Evolutionary conservation across 1,284 basidiomycete species (phyloP).

Genomic region (Polyporus tsugae): DNA sequence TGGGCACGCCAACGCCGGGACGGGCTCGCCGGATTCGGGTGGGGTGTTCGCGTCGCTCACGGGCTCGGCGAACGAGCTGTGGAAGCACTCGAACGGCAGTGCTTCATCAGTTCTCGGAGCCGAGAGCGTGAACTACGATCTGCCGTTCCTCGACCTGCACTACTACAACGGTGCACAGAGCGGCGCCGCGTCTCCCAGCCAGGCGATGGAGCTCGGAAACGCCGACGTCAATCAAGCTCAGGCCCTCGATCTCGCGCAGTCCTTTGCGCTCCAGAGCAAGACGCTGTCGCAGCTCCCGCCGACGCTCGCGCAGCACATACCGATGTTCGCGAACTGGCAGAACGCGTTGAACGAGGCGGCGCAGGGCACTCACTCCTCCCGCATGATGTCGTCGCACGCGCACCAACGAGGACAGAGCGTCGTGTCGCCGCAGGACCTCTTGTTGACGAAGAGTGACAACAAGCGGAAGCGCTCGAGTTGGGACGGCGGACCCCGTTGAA

Average conservation of each 20-base stretch:
- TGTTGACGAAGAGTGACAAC: conserved; percentile 61
- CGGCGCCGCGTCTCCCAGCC: conserved; percentile 15
- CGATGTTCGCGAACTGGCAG: conserved; percentile 35
- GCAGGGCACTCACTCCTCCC: conserved; percentile 37
- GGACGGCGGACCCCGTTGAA: conserved; percentile 63
- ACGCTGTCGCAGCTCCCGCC: conserved; percentile 39
- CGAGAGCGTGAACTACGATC: conserved; percentile 50
- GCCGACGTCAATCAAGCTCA: conserved; percentile 46
- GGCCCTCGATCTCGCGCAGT: conserved; percentile 71
- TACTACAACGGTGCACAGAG: conserved; percentile 54
- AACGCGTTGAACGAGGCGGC: conserved; percentile 31
- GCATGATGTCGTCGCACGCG: conserved; percentile 41
- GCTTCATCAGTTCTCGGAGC: conserved; percentile 12
- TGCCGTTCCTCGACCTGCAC: conserved; percentile 79
- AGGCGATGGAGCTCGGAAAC: conserved; percentile 24
- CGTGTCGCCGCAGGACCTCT: conserved; percentile 73
- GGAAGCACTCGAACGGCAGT: conserved; percentile 22
- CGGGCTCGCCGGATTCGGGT: conserved; percentile 16
- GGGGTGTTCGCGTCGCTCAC: conserved; percentile 31
- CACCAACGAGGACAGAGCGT: conserved; percentile 74
- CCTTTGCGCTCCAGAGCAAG: conserved; percentile 43
- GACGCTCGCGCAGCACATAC: conserved; percentile 42
- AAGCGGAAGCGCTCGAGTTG: conserved; percentile 81
- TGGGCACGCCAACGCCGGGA: conserved; percentile 17
- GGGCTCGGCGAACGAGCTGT: conserved; percentile 30